Evolutionary conservation across 2,329 filamentous ascomycete species (phyloP).

Genomic region (Fusarium chuoi): DNA sequence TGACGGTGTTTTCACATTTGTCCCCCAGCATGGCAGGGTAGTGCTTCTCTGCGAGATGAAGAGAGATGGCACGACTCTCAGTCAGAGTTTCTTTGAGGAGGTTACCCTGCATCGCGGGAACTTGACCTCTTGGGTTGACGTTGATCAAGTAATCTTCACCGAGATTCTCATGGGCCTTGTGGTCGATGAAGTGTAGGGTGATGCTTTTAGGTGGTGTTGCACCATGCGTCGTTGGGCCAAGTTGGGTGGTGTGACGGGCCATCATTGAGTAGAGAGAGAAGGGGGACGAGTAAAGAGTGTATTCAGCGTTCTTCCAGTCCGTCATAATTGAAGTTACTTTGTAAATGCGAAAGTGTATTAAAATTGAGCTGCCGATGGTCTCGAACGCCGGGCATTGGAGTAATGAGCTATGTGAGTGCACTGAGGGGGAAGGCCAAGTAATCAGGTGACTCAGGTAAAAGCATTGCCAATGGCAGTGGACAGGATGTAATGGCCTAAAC

Average conservation of each 20-base stretch:
- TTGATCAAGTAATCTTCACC: constrained; percentile 8
- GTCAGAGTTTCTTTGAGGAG: constrained; percentile 3
- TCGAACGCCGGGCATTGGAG: neutral
- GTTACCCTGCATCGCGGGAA: constrained; percentile 22
- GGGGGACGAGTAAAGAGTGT: constrained; percentile 22
- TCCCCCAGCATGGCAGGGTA: constrained; percentile 17
- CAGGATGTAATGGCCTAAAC: too few relatives aligned
- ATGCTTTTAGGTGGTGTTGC: constrained; percentile 5
- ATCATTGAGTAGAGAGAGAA: constrained; percentile 30
- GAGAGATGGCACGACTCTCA: constrained; percentile 17
- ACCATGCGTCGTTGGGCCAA: neutral
- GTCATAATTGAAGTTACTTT: neutral
- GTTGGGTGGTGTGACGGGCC: constrained; percentile 19
- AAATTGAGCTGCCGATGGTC: neutral
- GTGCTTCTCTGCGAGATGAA: constrained; percentile 22
- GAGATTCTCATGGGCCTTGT: constrained; percentile 9
- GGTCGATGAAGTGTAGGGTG: constrained; percentile 9
- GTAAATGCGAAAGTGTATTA: too few relatives aligned
- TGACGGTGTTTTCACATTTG: neutral
- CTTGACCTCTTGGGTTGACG: constrained; percentile 19
- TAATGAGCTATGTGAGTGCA: neutral
- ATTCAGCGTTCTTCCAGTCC: constrained; percentile 12
- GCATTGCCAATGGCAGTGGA: neutral
- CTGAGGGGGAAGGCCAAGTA: neutral
- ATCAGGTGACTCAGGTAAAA: neutral